These are phyloP conservation scores for Cornus florida DNA, from an alignment of 148 eudicot species.

Conservation along the genomic window DNA sequence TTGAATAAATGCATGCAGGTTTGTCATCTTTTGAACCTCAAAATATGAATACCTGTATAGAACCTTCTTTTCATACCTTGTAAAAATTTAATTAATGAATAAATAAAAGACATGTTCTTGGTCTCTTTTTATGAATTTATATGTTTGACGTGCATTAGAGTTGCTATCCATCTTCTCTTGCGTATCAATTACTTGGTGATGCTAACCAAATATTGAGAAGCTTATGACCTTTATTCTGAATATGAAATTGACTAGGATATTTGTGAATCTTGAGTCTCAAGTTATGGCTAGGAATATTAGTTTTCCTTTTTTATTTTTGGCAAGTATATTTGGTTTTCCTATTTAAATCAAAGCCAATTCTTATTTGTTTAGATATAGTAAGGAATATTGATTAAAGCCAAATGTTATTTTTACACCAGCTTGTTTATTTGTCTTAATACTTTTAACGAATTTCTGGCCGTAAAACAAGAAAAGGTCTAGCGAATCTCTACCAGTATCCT, in stretches of 20 bases:
- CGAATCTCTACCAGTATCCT: too few relatives aligned
- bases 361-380: background rate
- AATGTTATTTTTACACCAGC: too few relatives aligned
- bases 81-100: too few relatives aligned
- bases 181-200: constrained; percentile 1
- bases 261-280: too few relatives aligned
- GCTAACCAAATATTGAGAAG: background rate
- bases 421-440: too few relatives aligned
- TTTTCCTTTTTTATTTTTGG: too few relatives aligned
- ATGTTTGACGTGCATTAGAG: background rate
- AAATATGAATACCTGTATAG: background rate
- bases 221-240: background rate
- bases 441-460: too few relatives aligned
- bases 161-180: background rate
- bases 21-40: background rate
- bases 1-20: constrained; percentile 48
- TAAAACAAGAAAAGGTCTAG: too few relatives aligned
- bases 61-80: background rate
- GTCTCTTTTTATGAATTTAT: background rate
- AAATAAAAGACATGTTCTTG: too few relatives aligned
- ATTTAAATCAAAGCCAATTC: background rate
- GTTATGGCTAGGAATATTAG: too few relatives aligned
- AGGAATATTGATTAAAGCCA: background rate
- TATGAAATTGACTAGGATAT: too few relatives aligned
- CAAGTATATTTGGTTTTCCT: background rate